Base-by-base conservation (phyloP, 805 yeast genomes). In the Teunomyces aglyptinius region DNA sequence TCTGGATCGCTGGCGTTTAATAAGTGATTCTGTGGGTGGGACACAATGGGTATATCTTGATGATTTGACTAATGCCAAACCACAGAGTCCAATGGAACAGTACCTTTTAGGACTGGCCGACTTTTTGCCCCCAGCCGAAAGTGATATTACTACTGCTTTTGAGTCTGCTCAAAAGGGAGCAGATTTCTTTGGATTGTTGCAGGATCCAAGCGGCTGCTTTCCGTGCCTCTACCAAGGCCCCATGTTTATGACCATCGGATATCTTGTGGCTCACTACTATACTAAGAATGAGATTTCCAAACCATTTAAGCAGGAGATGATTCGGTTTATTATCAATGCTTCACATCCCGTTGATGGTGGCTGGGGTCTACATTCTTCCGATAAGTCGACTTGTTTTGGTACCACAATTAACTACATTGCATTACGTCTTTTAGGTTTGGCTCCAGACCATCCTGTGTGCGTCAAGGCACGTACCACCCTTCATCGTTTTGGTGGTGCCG, bases 331-430 rank as follows among this genome's bases (percentile, higher is more conserved):
- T 13, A 88, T 89, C n/a, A 94, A 94, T 62, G 79, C 89, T 0
- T 85, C 97, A 0, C 97, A 94, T 62, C 97, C 97, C 0, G 96
- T 91, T 0, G 99, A 94, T 65, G 99, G 99, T n/a, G 99, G 99
- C 2, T 94, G 99, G 99, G 99, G 99, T 0, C 73, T 94, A 32
- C 97, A 94, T 63, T 81, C 90, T 4, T 83, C 81, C 43, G 99
- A 94, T 62, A 94, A 92, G 63, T 83, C 94, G 6, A 94, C 99
- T 0, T 94, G 94, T 54, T 91, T 91, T 63, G 99, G 99, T 4
- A 94, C 99, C 1, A 75, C 88, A 0, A 77, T 94, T 55, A 91
- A 90, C 65, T 94, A 94, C 64, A 85, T 92, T 6, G 70, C 72
- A n/a, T 71, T 94, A 49, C 76, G 99, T 51, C 65, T 94, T 11